phyloP scores from a whole-genome alignment of 1,139 yeast species.

The Magnusiomyces suaveolens region DNA sequence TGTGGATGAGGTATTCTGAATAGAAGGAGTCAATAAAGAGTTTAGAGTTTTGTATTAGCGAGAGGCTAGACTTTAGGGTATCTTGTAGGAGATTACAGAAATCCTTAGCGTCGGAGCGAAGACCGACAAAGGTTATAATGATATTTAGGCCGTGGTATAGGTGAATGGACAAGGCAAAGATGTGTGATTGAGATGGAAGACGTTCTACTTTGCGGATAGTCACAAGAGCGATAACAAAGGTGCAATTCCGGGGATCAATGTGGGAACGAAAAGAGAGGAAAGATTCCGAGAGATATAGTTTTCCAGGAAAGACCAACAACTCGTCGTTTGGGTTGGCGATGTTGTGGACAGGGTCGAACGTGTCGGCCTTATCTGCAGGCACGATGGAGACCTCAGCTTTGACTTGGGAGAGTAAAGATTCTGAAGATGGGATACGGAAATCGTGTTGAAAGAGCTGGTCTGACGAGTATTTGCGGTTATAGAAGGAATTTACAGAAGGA shows the following conservation, averaged over 20 bases:
- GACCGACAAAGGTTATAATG: slow-evolving; percentile 65
- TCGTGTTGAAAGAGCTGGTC: slow-evolving; percentile 63
- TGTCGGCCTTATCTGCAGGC: slow-evolving; percentile 23
- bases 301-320: slow-evolving; percentile 42
- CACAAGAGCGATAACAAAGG: slow-evolving; percentile 62
- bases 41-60: slow-evolving; percentile 44
- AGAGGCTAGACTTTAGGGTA: slow-evolving; percentile 53
- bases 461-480: slow-evolving; percentile 35
- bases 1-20: slow-evolving; percentile 67
- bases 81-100: slow-evolving; percentile 63
- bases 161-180: slow-evolving; percentile 63
- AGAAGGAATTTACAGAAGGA: slow-evolving; percentile 25
- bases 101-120: slow-evolving; percentile 67
- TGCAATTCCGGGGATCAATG: slow-evolving; percentile 58
- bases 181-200: slow-evolving; percentile 61
- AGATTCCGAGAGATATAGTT: slow-evolving; percentile 59
- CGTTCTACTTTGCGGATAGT: slow-evolving; percentile 81
- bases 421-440: slow-evolving; percentile 62
- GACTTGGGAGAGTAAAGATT: slow-evolving; percentile 54
- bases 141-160: slow-evolving; percentile 60
- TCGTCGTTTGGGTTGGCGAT: slow-evolving; percentile 19
- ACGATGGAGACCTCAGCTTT: slow-evolving; percentile 57
- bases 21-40: slow-evolving; percentile 66
- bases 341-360: slow-evolving; percentile 26
- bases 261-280: slow-evolving; percentile 66